Conservation (phyloP, 2,329 filamentous ascomycete genomes). For the Penicillium sp. region DNA sequence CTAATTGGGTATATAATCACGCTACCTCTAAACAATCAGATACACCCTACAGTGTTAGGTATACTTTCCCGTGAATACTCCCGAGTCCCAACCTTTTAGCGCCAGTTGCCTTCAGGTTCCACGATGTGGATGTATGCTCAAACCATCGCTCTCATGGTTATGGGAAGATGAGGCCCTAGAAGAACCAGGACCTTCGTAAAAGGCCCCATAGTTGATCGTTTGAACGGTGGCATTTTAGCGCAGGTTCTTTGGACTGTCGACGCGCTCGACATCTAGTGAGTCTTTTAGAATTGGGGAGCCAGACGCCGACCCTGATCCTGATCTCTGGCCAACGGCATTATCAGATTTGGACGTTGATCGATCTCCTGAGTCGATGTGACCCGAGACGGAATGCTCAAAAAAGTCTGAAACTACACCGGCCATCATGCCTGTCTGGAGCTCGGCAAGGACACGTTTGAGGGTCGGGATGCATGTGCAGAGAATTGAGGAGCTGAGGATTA, state of each 20-base stretch:
- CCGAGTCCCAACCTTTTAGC: neutral
- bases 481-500: constrained; percentile 9
- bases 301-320: neutral
- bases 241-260: neutral
- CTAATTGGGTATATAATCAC: neutral
- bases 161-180: neutral
- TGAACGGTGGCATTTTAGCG: neutral
- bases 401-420: constrained; percentile 9
- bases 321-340: constrained; percentile 1
- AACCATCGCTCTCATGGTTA: neutral
- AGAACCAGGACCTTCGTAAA: neutral
- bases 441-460: constrained; percentile 9
- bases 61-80: neutral
- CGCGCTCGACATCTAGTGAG: neutral
- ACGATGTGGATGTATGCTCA: neutral
- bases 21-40: neutral
- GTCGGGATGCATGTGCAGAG: constrained; percentile 16
- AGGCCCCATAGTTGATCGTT: constrained; percentile 6
- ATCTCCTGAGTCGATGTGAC: neutral
- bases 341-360: neutral
- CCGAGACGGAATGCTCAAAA: constrained; percentile 11
- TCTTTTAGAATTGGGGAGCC: neutral
- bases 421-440: constrained; percentile 18
- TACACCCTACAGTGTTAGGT: neutral
- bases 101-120: neutral